phyloP scores from a whole-genome alignment of 495 filamentous ascomycete species.

The Penicillium mononematosum region DNA sequence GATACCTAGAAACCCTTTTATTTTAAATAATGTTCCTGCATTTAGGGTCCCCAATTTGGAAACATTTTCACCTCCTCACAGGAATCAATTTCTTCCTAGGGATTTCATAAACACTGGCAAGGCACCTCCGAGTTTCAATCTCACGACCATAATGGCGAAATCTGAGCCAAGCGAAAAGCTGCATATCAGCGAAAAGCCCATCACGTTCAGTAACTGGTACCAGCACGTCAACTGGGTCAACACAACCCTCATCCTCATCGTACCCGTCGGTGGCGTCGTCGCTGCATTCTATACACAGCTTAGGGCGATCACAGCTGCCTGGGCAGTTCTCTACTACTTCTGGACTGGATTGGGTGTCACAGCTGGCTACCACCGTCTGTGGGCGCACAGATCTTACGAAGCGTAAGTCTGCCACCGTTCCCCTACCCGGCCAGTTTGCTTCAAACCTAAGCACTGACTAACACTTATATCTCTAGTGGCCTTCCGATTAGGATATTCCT shows the following conservation, averaged over 20 bases:
- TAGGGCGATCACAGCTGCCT: constrained; percentile 64
- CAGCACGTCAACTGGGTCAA: constrained; percentile 92
- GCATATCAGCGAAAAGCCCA: constrained; percentile 54
- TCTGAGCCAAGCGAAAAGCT: constrained; percentile 20
- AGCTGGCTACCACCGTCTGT: constrained; percentile 68
- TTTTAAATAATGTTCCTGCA: neutral
- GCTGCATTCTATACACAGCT: constrained; percentile 72
- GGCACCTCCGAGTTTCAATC: neutral
- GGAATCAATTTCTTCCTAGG: neutral
- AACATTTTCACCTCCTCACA: neutral
- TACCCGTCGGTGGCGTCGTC: constrained; percentile 71
- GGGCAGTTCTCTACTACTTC: constrained; percentile 81
- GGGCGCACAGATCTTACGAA: constrained; percentile 80
- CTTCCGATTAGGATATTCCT: constrained; percentile 80
- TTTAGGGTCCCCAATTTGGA: neutral
- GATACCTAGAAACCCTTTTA: neutral
- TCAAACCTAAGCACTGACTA: neutral
- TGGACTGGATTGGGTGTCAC: constrained; percentile 81
- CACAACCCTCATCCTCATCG: constrained; percentile 72
- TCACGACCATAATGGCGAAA: constrained; percentile 6
- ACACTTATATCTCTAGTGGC: constrained; percentile 51
- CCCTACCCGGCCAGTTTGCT: neutral
- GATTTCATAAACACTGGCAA: neutral
- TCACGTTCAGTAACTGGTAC: constrained; percentile 81
- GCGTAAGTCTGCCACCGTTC: constrained; percentile 13